Base-by-base conservation (phyloP, 148 eudicot genomes). In the Pouteria glomerata region DNA sequence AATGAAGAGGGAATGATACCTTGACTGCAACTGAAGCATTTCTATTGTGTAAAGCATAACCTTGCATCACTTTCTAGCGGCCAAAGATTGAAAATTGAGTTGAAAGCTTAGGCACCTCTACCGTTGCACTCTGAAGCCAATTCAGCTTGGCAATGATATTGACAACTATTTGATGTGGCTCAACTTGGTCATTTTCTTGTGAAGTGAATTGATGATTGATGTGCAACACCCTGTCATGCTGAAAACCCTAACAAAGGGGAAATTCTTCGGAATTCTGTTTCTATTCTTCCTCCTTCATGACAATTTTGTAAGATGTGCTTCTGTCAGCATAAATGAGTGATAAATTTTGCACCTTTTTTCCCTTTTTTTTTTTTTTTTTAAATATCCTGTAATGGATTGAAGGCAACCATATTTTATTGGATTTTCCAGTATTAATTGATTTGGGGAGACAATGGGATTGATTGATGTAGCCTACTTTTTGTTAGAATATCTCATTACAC, bases 1-100 rank as follows among this genome's bases (percentile, higher is more conserved):
- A 74, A 72, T 63, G 47, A 79, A 64, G 70, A 74, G 55, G 65
- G 71, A 82, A 63, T 78, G 70, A 82, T 31, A 61, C 55, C 33
- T 16, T 67, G 57, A 27, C 33, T 48, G 33, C 45, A 39, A 53
- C 19, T 2, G 19, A 35, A 48, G 19, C 61, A 24, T 64, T 8
- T 48, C 4, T 50, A 59, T n/a, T 1, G 29, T 19, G 24, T 58
- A 30, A 58, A 59, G 73, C 59, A 29, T 53, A 48, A 56, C 21
- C 26, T 14, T 56, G 23, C 31, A 26, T 21, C 55, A 39, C 21
- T 8, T 45, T 10, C 21, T 6, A 29, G 67, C 26, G 74, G 24
- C 57, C 63, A 27, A 42, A 42, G 27, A 42, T 60, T 61, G 70
- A 61, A 68, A 31, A 27, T 18, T 11, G 41, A 24, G 42, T 30